phyloP scores from a whole-genome alignment of 352 stramenopile species.

The Phytophthora ohioensis region DNA sequence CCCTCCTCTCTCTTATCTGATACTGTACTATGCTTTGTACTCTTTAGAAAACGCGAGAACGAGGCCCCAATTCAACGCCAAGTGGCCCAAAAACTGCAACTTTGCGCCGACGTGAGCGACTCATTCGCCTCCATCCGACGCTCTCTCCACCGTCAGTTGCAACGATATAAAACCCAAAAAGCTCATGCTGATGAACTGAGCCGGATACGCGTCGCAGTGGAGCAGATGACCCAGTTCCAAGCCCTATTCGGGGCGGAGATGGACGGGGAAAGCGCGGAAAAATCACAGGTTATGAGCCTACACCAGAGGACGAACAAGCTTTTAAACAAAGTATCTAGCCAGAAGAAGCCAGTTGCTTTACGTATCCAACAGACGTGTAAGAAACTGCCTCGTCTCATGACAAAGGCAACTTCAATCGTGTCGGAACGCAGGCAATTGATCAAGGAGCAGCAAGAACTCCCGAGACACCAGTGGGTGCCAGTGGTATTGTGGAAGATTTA shows the following conservation, averaged over 20 bases:
- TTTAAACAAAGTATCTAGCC: slow-evolving; percentile 9
- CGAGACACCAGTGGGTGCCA: slow-evolving; percentile 48
- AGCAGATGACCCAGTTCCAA: slow-evolving; percentile 30
- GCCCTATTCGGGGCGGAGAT: slow-evolving; percentile 26
- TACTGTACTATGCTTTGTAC: not conserved
- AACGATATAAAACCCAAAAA: slow-evolving; percentile 24
- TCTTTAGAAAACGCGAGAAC: slow-evolving; percentile 25
- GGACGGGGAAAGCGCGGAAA: slow-evolving; percentile 3
- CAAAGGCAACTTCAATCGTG: slow-evolving; percentile 21
- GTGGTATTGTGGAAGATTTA: slow-evolving; percentile 47
- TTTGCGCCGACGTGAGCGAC: slow-evolving; percentile 29
- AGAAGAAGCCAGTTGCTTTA: slow-evolving; percentile 8
- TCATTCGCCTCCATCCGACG: slow-evolving; percentile 4
- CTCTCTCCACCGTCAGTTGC: slow-evolving; percentile 10
- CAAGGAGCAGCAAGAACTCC: slow-evolving; percentile 31
- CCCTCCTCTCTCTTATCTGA: not conserved
- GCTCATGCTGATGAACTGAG: slow-evolving; percentile 9
- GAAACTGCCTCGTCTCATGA: slow-evolving; percentile 33
- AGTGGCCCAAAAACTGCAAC: slow-evolving; percentile 27
- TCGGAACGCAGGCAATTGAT: slow-evolving; percentile 12
- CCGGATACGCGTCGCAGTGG: slow-evolving; percentile 19
- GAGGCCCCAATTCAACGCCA: slow-evolving; percentile 75
- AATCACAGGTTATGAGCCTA: slow-evolving; percentile 17
- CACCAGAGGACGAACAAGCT: slow-evolving; percentile 30
- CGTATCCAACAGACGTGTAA: slow-evolving; percentile 9